phyloP scores from a whole-genome alignment of 257 asterid species.

The Thymus quinquecostatus region DNA sequence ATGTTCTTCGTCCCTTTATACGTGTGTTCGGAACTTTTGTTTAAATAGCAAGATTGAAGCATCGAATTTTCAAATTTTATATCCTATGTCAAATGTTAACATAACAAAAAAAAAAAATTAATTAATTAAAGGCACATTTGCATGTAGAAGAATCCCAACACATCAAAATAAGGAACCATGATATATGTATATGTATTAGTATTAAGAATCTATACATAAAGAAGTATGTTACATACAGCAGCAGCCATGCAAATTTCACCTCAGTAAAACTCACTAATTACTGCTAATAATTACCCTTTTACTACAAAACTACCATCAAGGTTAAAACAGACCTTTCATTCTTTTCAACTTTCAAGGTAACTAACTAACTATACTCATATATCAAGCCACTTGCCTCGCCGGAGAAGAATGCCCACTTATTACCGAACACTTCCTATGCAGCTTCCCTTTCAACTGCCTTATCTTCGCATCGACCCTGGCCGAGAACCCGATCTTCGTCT shows the following conservation, averaged over 20 bases:
- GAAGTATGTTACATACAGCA: slow-evolving; percentile 42
- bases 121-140: background rate
- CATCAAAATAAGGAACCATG: background rate
- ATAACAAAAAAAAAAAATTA: too few relatives aligned
- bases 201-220: slow-evolving; percentile 39
- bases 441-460: slow-evolving; percentile 67
- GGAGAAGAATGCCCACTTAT: slow-evolving; percentile 29
- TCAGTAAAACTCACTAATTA: slow-evolving; percentile 34
- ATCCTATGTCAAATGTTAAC: too few relatives aligned
- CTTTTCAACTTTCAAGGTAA: background rate
- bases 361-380: slow-evolving; percentile 4
- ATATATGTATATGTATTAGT: background rate
- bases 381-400: slow-evolving; percentile 25
- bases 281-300: slow-evolving; percentile 28
- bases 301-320: slow-evolving; percentile 30
- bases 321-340: background rate
- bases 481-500: slow-evolving; percentile 82
- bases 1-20: too few relatives aligned
- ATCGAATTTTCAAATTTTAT: too few relatives aligned
- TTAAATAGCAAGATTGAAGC: too few relatives aligned
- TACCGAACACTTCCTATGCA: slow-evolving; percentile 70
- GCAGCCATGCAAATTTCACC: slow-evolving; percentile 34
- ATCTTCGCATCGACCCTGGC: slow-evolving; percentile 95
- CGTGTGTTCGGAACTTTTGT: too few relatives aligned
- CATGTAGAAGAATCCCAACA: background rate